These are phyloP conservation scores for Phytopythium delawarense DNA, from an alignment of 352 stramenopile genomes.

Conservation along the genomic window DNA sequence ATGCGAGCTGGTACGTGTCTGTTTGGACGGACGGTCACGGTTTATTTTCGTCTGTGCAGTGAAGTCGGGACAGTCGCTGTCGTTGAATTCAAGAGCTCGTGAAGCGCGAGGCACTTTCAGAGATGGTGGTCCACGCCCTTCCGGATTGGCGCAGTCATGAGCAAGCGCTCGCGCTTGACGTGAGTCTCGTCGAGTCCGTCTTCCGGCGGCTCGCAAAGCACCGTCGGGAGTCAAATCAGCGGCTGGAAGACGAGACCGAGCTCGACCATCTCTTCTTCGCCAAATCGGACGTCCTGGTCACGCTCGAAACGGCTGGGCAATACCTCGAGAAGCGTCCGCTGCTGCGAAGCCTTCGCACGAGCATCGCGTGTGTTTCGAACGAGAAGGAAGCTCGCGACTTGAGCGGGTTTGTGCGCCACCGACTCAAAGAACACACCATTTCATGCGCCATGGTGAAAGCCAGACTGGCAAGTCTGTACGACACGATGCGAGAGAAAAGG, in stretches of 20 bases:
- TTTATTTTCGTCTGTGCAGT: neutral
- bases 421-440: constrained; percentile 43
- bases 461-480: constrained; percentile 30
- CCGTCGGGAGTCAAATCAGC: constrained; percentile 15
- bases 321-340: constrained; percentile 54
- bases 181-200: constrained; percentile 45
- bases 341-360: constrained; percentile 51
- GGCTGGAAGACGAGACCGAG: constrained; percentile 13
- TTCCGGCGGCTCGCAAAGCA: constrained; percentile 36
- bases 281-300: constrained; percentile 53
- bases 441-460: constrained; percentile 21
- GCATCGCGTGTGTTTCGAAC: constrained; percentile 48
- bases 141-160: constrained; percentile 47
- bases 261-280: constrained; percentile 40
- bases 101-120: neutral
- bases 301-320: constrained; percentile 29
- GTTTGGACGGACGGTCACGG: neutral
- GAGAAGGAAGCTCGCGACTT: constrained; percentile 50
- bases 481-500: constrained; percentile 18
- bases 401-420: constrained; percentile 41
- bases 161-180: constrained; percentile 42
- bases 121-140: constrained; percentile 36
- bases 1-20: neutral
- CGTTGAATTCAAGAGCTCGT: neutral
- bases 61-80: neutral